Percentiles rank a stretch among this genome's conserved stretches.
These are phyloP conservation scores for Nephromyces sp. DNA, from an alignment of 169 alveolate genomes.

Conservation along the genomic window DNA sequence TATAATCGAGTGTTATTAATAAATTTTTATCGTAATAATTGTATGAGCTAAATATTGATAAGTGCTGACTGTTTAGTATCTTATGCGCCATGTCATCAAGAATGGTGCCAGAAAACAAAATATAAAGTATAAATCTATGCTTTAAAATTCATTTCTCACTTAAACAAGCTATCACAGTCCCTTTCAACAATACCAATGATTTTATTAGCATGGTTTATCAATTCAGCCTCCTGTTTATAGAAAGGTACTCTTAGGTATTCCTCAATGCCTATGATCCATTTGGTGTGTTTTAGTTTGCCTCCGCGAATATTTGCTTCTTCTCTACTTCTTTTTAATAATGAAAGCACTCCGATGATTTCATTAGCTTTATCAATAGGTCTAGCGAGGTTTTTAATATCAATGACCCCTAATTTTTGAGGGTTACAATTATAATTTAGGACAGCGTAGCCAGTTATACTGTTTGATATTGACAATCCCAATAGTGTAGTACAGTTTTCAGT, in stretches of 20 bases:
- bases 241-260: not conserved
- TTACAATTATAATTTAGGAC: not conserved
- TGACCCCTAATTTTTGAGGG: not conserved
- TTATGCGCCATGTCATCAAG: too few species aligned
- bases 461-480: not conserved
- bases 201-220: not conserved
- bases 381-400: not conserved
- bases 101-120: too few species aligned
- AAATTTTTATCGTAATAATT: too few species aligned
- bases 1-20: too few species aligned
- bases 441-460: not conserved
- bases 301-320: too few species aligned
- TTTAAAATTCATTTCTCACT: not conserved
- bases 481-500: not conserved
- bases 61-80: too few species aligned
- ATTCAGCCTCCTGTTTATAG: not conserved
- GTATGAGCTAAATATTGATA: too few species aligned
- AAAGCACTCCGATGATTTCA: not conserved
- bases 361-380: not conserved
- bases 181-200: not conserved
- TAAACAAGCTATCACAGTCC: not conserved
- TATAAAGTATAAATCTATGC: too few species aligned
- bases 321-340: not conserved
- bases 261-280: not conserved
- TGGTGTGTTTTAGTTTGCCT: too few species aligned